These are phyloP conservation scores for Cenchrus fungigraminus DNA, from an alignment of 176 grass and related monocot species.

Conservation along the genomic window DNA sequence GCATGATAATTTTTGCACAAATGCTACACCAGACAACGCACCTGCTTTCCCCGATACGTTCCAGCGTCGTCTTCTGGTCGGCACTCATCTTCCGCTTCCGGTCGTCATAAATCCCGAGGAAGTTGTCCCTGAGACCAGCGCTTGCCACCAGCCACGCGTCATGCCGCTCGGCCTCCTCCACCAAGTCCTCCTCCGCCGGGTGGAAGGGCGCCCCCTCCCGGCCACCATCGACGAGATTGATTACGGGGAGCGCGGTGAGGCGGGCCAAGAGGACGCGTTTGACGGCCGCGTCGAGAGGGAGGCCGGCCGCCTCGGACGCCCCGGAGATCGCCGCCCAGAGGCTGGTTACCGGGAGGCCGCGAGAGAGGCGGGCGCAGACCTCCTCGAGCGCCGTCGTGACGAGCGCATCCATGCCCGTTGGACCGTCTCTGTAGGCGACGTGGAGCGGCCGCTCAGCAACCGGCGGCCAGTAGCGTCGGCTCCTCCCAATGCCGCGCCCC, in stretches of 20 bases:
- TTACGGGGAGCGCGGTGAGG: constrained; percentile 59
- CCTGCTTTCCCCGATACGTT: constrained; percentile 80
- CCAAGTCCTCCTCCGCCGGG: constrained; percentile 40
- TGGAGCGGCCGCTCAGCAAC: too few relatives aligned
- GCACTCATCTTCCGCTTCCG: constrained; percentile 57
- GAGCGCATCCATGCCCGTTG: too few relatives aligned
- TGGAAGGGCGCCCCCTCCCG: constrained; percentile 57
- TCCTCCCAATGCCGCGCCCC: too few relatives aligned
- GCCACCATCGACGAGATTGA: constrained; percentile 51
- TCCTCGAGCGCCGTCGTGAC: constrained; percentile 48
- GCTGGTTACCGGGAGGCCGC: constrained; percentile 29
- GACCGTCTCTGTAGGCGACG: too few relatives aligned
- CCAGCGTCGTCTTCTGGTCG: constrained; percentile 58
- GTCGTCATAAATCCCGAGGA: constrained; percentile 90
- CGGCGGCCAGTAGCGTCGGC: too few relatives aligned
- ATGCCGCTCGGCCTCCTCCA: constrained; percentile 57
- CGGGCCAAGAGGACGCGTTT: constrained; percentile 67
- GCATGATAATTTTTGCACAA: constrained; percentile 11
- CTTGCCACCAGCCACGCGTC: constrained; percentile 54
- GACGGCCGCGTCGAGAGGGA: constrained; percentile 50
- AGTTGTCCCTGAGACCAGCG: constrained; percentile 62
- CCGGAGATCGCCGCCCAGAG: background rate
- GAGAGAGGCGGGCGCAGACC: background rate
- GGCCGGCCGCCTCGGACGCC: constrained; percentile 33
- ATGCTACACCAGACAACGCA: constrained; percentile 17